These are phyloP conservation scores for Metschnikowia picachoensis DNA, from an alignment of 805 yeast genomes.

Conservation along the genomic window DNA sequence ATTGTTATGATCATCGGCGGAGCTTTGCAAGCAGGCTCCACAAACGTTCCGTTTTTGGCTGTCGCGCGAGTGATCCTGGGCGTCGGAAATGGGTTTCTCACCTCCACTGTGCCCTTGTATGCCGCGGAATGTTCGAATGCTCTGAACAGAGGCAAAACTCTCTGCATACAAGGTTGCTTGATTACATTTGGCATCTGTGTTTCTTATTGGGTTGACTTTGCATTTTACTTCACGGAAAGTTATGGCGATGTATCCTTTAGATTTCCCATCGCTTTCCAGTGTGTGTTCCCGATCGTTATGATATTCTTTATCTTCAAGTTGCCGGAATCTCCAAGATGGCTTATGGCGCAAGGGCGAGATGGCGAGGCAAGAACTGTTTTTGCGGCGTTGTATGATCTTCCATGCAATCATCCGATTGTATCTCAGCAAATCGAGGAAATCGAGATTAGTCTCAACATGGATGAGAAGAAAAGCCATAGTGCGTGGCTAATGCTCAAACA, in stretches of 20 bases:
- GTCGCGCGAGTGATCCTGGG: slow-evolving; percentile 34
- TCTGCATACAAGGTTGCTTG: slow-evolving; percentile 30
- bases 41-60: slow-evolving; percentile 23
- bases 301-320: slow-evolving; percentile 19
- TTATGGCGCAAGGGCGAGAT: slow-evolving; percentile 26
- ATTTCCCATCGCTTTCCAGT: slow-evolving; percentile 32
- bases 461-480: slow-evolving; percentile 21
- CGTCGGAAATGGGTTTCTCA: slow-evolving; percentile 33
- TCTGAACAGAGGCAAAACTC: slow-evolving; percentile 26
- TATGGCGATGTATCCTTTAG: slow-evolving; percentile 27
- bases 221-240: slow-evolving; percentile 28
- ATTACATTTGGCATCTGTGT: slow-evolving; percentile 27
- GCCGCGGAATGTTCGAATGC: slow-evolving; percentile 35
- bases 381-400: slow-evolving; percentile 22
- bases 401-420: slow-evolving; percentile 21
- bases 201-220: slow-evolving; percentile 36
- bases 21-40: slow-evolving; percentile 22
- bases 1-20: slow-evolving; percentile 22
- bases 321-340: slow-evolving; percentile 47
- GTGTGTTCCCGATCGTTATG: slow-evolving; percentile 19
- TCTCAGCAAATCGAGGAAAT: slow-evolving; percentile 27
- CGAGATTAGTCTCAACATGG: slow-evolving; percentile 22
- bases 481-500: slow-evolving; percentile 31
- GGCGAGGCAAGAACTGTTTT: slow-evolving; percentile 26
- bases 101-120: slow-evolving; percentile 36